Evolutionary conservation across 176 grass and related monocot species (phyloP).

Genomic region (Chloris gayana): DNA sequence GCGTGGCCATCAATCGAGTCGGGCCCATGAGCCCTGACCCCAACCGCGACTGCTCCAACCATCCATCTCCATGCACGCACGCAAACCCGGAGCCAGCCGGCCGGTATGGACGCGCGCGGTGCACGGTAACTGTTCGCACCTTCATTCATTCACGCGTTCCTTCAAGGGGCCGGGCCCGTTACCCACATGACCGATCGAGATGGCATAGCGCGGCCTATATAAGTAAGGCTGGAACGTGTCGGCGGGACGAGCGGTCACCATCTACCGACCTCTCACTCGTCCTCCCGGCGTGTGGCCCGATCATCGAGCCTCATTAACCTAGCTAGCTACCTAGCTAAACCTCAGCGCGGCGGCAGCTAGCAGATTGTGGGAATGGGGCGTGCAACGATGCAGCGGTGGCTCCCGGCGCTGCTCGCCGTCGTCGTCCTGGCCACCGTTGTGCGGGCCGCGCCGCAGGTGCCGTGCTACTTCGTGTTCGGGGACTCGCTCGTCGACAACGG

Average conservation of each 20-base stretch:
- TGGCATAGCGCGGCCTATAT: neutral
- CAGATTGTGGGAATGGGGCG: neutral
- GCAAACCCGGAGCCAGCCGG: conserved; percentile 20
- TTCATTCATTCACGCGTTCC: neutral
- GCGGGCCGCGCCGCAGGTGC: conserved; percentile 53
- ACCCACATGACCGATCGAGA: conserved; percentile 9
- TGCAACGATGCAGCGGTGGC: neutral
- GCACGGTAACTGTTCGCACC: neutral
- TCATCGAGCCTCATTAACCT: neutral
- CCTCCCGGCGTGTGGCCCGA: neutral
- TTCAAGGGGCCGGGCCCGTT: neutral
- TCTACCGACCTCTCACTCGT: neutral
- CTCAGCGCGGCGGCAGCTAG: neutral
- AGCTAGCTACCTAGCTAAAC: neutral
- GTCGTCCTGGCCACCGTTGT: neutral
- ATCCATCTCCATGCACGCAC: conserved; percentile 10
- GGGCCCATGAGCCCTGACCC: neutral
- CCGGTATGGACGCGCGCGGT: neutral
- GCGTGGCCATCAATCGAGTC: conserved; percentile 14
- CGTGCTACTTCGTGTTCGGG: conserved; percentile 88
- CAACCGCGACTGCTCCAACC: conserved; percentile 51
- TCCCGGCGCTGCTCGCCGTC: conserved; percentile 16
- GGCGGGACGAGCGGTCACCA: neutral
- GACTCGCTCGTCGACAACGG: conserved; percentile 94
- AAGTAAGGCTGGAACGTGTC: conserved; percentile 34